Percentiles rank a stretch among this genome's conserved stretches.
phyloP scores from a whole-genome alignment of 2,329 filamentous ascomycete genomes.

The Diplodia seriata region DNA sequence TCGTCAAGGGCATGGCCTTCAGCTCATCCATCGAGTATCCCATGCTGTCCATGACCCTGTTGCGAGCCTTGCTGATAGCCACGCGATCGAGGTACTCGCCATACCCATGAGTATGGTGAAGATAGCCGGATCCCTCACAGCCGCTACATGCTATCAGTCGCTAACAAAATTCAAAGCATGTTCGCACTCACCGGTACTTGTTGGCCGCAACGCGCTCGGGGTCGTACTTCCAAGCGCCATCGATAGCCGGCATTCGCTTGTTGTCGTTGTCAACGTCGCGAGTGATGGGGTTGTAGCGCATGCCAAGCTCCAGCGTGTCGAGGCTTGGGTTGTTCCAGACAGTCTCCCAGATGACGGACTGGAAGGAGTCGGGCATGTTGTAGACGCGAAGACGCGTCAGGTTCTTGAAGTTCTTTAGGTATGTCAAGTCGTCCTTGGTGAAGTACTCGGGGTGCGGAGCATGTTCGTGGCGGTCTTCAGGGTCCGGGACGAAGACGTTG shows the following conservation, averaged over 20 bases:
- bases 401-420: conserved; percentile 38
- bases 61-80: conserved; percentile 44
- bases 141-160: conserved; percentile 36
- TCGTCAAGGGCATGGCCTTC: conserved; percentile 31
- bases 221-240: conserved; percentile 36
- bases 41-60: conserved; percentile 37
- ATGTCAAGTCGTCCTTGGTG: conserved; percentile 38
- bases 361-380: conserved; percentile 40
- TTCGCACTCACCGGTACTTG: conserved; percentile 4
- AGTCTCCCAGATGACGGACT: conserved; percentile 43
- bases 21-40: conserved; percentile 37
- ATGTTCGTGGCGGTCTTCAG: conserved; percentile 34
- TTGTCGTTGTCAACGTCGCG: conserved; percentile 38
- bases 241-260: conserved; percentile 37
- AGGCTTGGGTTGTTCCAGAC: conserved; percentile 42
- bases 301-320: conserved; percentile 40
- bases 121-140: conserved; percentile 40
- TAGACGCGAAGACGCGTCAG: conserved; percentile 43
- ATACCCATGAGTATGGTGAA: conserved; percentile 41
- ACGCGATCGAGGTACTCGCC: conserved; percentile 46
- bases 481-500: conserved; percentile 40
- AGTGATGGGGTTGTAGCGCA: conserved; percentile 40
- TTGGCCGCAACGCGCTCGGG: conserved; percentile 36
- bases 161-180: not conserved
- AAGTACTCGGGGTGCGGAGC: conserved; percentile 39